phyloP scores from a whole-genome alignment of 805 yeast genomes.

The Saccharomycopsis javanensis region DNA sequence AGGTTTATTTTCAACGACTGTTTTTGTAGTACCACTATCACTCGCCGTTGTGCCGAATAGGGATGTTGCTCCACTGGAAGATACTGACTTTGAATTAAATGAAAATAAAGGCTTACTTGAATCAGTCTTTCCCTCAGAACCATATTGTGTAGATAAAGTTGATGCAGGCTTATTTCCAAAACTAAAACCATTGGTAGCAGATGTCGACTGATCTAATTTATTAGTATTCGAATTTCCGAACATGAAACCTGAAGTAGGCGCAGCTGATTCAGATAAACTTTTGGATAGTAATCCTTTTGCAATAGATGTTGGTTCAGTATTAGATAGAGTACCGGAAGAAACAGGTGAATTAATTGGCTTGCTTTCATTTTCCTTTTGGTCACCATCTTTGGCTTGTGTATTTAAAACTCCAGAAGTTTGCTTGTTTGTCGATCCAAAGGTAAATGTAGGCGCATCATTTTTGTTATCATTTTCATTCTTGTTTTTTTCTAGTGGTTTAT shows the following conservation, averaged over 20 bases:
- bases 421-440: background rate
- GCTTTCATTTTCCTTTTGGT: background rate
- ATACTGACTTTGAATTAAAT: background rate
- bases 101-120: background rate
- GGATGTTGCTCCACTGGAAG: background rate
- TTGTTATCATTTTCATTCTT: background rate
- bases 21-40: background rate
- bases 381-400: background rate
- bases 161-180: background rate
- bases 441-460: background rate
- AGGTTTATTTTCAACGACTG: background rate
- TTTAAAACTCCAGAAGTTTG: background rate
- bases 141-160: background rate
- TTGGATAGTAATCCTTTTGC: background rate
- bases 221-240: background rate
- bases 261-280: background rate
- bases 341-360: background rate
- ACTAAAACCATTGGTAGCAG: background rate
- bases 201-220: background rate
- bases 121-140: background rate
- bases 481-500: background rate
- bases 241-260: background rate
- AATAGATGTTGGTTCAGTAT: background rate
- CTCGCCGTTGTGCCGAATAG: background rate
- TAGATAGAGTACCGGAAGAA: background rate